A percentile compares a stretch with the other conserved stretches of the same genome.
These are phyloP conservation scores for Globisporangium paroecandrum DNA, from an alignment of 352 stramenopile genomes.

Conservation along the genomic window DNA sequence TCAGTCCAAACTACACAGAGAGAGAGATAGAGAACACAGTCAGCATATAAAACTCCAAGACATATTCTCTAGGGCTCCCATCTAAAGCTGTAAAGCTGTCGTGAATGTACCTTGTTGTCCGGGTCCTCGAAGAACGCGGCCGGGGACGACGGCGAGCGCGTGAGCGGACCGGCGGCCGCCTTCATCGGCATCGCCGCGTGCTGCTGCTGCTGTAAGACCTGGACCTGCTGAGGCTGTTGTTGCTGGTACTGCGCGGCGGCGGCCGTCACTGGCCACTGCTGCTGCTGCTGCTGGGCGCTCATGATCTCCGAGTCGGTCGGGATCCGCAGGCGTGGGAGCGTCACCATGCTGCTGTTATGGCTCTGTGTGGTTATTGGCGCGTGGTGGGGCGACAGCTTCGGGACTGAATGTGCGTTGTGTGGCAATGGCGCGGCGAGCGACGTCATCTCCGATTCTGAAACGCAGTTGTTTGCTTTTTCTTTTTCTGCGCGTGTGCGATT, in stretches of 20 bases:
- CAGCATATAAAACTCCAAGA: slow-evolving; percentile 9
- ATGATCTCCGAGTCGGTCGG: slow-evolving; percentile 19
- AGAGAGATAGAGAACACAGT: slow-evolving; percentile 14
- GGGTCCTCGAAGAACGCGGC: slow-evolving; percentile 40
- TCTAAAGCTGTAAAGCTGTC: no score
- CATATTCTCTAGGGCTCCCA: background rate
- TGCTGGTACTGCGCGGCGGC: background rate
- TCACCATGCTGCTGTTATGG: slow-evolving; percentile 4
- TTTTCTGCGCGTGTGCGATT: background rate
- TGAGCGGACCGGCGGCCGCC: slow-evolving; percentile 17
- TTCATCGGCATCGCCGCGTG: background rate
- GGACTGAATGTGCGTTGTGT: background rate
- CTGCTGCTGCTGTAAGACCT: slow-evolving; percentile 11
- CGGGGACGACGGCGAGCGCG: slow-evolving; percentile 39
- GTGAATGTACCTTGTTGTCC: slow-evolving; percentile 26
- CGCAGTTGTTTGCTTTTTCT: background rate
- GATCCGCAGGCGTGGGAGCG: slow-evolving; percentile 18
- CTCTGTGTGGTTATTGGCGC: background rate
- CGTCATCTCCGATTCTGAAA: background rate
- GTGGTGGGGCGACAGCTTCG: background rate
- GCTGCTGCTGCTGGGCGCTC: slow-evolving; percentile 10
- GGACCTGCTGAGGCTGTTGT: background rate
- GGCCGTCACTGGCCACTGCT: background rate
- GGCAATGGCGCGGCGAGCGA: background rate
- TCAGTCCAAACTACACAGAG: slow-evolving; percentile 45